Percentiles rank a stretch among this genome's conserved stretches.
Conservation (phyloP, 2,329 filamentous ascomycete genomes). For the Zarea fungicola region DNA sequence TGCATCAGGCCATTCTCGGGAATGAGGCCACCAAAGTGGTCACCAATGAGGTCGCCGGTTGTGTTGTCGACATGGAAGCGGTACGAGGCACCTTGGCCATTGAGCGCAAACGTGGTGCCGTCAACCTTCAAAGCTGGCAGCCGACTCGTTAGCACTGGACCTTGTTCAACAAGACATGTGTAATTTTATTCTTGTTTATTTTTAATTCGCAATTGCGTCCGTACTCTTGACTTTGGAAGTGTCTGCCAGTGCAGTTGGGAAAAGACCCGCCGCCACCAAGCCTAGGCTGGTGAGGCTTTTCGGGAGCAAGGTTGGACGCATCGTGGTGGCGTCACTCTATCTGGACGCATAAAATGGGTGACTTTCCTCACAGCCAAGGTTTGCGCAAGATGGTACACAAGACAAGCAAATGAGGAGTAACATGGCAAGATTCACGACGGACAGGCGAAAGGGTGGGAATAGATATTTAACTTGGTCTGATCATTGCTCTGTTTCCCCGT, state of each 20-base stretch:
- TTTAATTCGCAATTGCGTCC: too few relatives aligned
- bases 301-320: not conserved
- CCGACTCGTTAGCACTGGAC: too few relatives aligned
- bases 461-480: conserved; percentile 10
- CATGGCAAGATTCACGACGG: too few relatives aligned
- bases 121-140: conserved; percentile 49
- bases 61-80: conserved; percentile 56
- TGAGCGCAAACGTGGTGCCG: conserved; percentile 51
- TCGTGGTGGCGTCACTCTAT: too few relatives aligned
- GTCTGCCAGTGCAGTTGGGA: not conserved
- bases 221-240: conserved; percentile 6
- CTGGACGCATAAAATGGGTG: too few relatives aligned
- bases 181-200: too few relatives aligned
- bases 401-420: not conserved
- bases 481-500: not conserved
- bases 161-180: too few relatives aligned
- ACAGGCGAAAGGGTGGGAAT: too few relatives aligned
- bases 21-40: conserved; percentile 56
- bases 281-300: not conserved
- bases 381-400: too few relatives aligned
- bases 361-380: not conserved
- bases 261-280: not conserved
- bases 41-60: conserved; percentile 52
- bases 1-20: conserved; percentile 42
- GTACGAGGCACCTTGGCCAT: conserved; percentile 53